These are phyloP conservation scores for Fomitopsis schrenkii DNA, from an alignment of 1,284 basidiomycete genomes.

Conservation along the genomic window DNA sequence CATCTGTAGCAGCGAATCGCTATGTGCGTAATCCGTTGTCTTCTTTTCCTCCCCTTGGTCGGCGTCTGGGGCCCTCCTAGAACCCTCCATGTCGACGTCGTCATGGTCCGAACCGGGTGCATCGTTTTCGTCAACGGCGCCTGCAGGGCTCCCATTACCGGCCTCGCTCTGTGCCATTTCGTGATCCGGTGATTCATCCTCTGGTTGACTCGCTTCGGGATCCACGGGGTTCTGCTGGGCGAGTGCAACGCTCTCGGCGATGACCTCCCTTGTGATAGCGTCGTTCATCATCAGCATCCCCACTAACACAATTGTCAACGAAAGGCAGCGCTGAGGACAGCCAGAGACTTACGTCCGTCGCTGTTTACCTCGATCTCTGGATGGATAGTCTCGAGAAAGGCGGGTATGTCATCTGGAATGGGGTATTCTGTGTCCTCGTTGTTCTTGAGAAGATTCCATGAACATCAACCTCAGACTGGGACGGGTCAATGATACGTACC, in stretches of 20 bases:
- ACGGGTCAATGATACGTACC: background rate
- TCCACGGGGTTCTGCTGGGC: background rate
- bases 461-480: background rate
- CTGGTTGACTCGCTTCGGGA: background rate
- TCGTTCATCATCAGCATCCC: conserved; percentile 3
- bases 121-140: background rate
- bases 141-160: background rate
- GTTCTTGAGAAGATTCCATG: background rate
- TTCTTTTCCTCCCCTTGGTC: background rate
- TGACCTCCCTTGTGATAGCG: background rate
- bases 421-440: background rate
- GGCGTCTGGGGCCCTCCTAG: background rate
- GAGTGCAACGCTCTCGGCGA: background rate
- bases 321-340: background rate
- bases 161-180: background rate
- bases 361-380: conserved; percentile 5
- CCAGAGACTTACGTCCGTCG: conserved; percentile 3
- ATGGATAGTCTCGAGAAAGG: background rate
- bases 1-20: conserved; percentile 1
- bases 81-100: background rate
- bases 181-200: background rate
- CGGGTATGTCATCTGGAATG: conserved; percentile 5
- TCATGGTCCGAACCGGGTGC: background rate
- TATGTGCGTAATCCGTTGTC: background rate
- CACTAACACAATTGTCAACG: background rate